phyloP scores from a whole-genome alignment of 1,284 basidiomycete genomes.

The Austroboletus niveus region DNA sequence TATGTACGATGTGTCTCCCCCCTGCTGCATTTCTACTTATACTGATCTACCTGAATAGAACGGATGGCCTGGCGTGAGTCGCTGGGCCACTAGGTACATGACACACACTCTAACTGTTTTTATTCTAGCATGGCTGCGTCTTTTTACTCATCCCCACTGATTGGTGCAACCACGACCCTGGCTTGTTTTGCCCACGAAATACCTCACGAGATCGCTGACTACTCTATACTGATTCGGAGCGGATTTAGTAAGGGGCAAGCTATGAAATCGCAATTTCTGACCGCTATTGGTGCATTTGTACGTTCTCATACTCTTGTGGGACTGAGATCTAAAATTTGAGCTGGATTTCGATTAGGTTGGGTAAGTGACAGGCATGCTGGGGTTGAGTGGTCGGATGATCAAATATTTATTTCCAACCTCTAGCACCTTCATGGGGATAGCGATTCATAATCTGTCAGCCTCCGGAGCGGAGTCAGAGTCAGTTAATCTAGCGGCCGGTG shows the following conservation, averaged over 20 bases:
- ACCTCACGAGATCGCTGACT: slow-evolving; percentile 90
- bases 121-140: slow-evolving; percentile 77
- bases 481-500: slow-evolving; percentile 63
- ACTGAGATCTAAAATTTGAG: slow-evolving; percentile 5
- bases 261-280: slow-evolving; percentile 88
- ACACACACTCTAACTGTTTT: too few relatives aligned
- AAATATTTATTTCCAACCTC: slow-evolving; percentile 3
- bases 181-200: slow-evolving; percentile 93
- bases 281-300: slow-evolving; percentile 86
- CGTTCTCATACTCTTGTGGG: slow-evolving; percentile 13
- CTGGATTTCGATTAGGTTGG: slow-evolving; percentile 45
- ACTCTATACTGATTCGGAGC: slow-evolving; percentile 84
- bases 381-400: neutral
- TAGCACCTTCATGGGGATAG: slow-evolving; percentile 88
- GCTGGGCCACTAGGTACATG: neutral
- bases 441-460: slow-evolving; percentile 67
- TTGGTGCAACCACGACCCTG: slow-evolving; percentile 86
- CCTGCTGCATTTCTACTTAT: slow-evolving; percentile 16
- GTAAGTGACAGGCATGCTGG: slow-evolving; percentile 36
- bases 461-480: slow-evolving; percentile 44
- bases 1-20: slow-evolving; percentile 51
- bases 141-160: slow-evolving; percentile 85
- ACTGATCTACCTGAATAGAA: slow-evolving; percentile 44
- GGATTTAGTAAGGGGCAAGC: slow-evolving; percentile 87
- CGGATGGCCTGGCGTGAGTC: slow-evolving; percentile 81